Conservation (phyloP, 192 early-diverging fungal genomes). For the Gonapodya prolifera region DNA sequence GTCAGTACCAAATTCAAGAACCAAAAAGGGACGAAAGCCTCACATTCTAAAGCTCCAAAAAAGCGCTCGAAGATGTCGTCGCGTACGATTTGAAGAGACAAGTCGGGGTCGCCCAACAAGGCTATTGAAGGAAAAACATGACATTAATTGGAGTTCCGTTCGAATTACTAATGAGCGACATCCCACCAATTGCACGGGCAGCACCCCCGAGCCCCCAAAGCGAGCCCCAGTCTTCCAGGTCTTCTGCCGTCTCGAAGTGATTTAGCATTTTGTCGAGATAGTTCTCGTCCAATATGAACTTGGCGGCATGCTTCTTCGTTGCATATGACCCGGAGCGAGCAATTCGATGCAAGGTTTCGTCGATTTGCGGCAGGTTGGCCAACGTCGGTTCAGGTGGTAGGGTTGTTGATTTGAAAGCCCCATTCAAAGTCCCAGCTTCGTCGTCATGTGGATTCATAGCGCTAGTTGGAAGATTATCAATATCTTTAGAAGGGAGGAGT, state of each 20-base stretch:
- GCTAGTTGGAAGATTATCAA: slow-evolving; percentile 14
- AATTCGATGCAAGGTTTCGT: slow-evolving; percentile 35
- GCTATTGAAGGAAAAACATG: slow-evolving; percentile 24
- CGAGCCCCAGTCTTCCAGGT: slow-evolving; percentile 61
- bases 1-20: no score
- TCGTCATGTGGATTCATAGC: slow-evolving; percentile 15
- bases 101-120: slow-evolving; percentile 59
- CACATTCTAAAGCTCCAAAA: slow-evolving; percentile 80
- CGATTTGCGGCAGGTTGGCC: slow-evolving; percentile 57
- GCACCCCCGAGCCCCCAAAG: slow-evolving; percentile 63
- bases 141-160: background rate
- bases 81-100: slow-evolving; percentile 60
- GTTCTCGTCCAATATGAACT: slow-evolving; percentile 47
- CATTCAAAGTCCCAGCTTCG: background rate
- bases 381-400: slow-evolving; percentile 56
- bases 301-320: slow-evolving; percentile 49
- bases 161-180: background rate
- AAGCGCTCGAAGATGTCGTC: slow-evolving; percentile 62
- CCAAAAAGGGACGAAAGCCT: no score
- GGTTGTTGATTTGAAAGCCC: no score
- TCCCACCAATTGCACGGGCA: slow-evolving; percentile 59
- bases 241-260: slow-evolving; percentile 64
- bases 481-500: slow-evolving; percentile 9
- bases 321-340: slow-evolving; percentile 35
- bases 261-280: slow-evolving; percentile 27